phyloP scores from a whole-genome alignment of 352 stramenopile species.

The Peronosclerospora sorghi region DNA sequence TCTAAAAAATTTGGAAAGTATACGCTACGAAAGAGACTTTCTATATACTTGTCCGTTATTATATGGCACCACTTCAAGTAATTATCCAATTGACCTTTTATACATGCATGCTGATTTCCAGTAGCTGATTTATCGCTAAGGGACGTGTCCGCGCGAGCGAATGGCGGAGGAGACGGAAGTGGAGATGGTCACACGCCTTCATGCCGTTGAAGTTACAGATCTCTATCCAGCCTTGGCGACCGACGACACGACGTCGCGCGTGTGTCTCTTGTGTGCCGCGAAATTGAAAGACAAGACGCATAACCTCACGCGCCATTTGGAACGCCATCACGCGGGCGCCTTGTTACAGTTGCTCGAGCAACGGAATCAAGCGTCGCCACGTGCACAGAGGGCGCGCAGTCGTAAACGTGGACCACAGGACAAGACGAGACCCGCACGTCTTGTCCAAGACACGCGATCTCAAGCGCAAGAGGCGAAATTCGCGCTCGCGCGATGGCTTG shows the following conservation, averaged over 20 bases:
- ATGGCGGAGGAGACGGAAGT: slow-evolving; percentile 46
- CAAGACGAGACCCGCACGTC: slow-evolving; percentile 6
- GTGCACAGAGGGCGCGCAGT: slow-evolving; percentile 1
- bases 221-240: slow-evolving; percentile 28
- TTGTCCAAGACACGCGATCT: slow-evolving; percentile 4
- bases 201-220: slow-evolving; percentile 37
- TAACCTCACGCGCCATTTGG: slow-evolving; percentile 49
- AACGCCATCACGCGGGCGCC: slow-evolving; percentile 37
- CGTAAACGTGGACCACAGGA: slow-evolving; percentile 5
- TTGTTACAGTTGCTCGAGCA: slow-evolving; percentile 43
- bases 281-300: slow-evolving; percentile 58
- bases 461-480: slow-evolving; percentile 20
- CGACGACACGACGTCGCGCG: slow-evolving; percentile 29
- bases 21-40: too few species aligned
- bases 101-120: too few species aligned
- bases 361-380: slow-evolving; percentile 18
- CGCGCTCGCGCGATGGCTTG: slow-evolving; percentile 29
- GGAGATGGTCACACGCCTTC: slow-evolving; percentile 39
- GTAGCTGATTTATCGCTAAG: too few species aligned
- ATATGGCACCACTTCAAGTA: too few species aligned
- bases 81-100: too few species aligned
- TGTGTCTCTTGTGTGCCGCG: slow-evolving; percentile 34
- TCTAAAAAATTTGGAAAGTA: too few species aligned
- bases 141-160: too few species aligned
- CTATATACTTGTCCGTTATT: too few species aligned